Evolutionary conservation across 2,329 filamentous ascomycete species (phyloP), one percentile per base, ranked within the genome.

Genomic region (Pestalotiopsis fici): DNA sequence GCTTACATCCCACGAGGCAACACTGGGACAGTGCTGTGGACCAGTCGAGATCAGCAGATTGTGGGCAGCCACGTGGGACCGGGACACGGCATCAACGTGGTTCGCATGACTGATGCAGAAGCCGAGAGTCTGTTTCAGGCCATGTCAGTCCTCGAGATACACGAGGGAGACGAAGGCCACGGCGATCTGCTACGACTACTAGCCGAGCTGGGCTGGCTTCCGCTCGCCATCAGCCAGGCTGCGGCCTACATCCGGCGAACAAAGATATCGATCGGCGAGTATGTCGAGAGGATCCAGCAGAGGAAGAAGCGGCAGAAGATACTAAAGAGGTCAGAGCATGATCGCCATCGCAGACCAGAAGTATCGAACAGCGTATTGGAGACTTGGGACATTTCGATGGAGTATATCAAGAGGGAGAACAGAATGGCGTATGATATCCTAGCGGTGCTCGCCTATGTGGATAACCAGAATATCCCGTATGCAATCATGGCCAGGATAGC

Each of bases 341-440:
- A 80, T 66, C 70, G 71, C 5, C 70, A 80, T 66, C 73, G 77
- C 66, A 21, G 72, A n/a, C 67, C 65, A 0, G 65, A 72, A 2
- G 71, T 75, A 12, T 70, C 75, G 0, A 81, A 80, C 57, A 80
- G 75, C 56, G 66, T 80, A 1, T 69, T 81, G 35, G 65, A 75
- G 55, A 80, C 77, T 2, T 81, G 74, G 78, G 65, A 56, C 4
- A 76, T 78, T 35, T 80, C 78, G 2, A 75, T 81, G 55, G 71
- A 73, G 13, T 74, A 67, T 4, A 71, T 81, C n/a, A 67, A 64
- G 11, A 57, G 71, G 55, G 76, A 78, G 35, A 77, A 71, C 66
- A 21, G 72, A 25, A 66, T 70, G 43, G 73, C 74, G 43, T 76
- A 76, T 35, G 67, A 59, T 13, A 76, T 81, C 13, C 71, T 81